A percentile compares a stretch with the other conserved stretches of the same genome.
Evolutionary conservation across 164 flowering plant species (phyloP).

Genomic region (Protea cynaroides): DNA sequence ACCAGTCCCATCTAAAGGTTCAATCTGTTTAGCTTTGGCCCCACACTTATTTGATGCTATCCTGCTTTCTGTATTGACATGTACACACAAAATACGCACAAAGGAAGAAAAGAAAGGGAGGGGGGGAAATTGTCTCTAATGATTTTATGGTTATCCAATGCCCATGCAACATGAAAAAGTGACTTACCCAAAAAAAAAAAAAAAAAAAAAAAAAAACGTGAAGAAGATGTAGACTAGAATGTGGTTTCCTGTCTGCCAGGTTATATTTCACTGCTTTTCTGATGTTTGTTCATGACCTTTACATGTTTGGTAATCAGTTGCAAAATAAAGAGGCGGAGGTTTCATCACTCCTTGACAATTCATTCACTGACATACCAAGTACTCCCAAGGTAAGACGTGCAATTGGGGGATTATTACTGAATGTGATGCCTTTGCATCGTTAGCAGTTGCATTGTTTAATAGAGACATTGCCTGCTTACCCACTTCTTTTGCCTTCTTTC

Average conservation of each 20-base stretch:
- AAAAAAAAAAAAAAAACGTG: too few species aligned
- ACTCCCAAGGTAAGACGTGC: conserved; percentile 61
- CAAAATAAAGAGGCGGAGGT: conserved; percentile 91
- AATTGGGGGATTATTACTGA: too few species aligned
- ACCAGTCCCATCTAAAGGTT: not conserved
- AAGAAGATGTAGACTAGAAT: not conserved
- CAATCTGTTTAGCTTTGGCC: not conserved
- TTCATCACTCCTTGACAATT: conserved; percentile 62
- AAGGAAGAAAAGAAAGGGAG: too few species aligned
- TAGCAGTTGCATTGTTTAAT: too few species aligned
- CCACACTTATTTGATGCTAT: too few species aligned
- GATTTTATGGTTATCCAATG: too few species aligned
- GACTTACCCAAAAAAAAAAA: too few species aligned
- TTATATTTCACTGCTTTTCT: not conserved
- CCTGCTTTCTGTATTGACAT: too few species aligned
- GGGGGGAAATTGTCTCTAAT: too few species aligned
- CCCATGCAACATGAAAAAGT: not conserved
- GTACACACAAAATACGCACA: too few species aligned
- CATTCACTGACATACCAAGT: conserved; percentile 64
- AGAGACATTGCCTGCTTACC: too few species aligned
- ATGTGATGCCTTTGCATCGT: too few species aligned
- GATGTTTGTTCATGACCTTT: not conserved
- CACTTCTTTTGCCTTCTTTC: not conserved
- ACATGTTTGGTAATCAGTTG: conserved; percentile 34
- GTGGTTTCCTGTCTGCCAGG: not conserved